Evolutionary conservation across 352 stramenopile species (phyloP).

Genomic region (Pythium sp.): DNA sequence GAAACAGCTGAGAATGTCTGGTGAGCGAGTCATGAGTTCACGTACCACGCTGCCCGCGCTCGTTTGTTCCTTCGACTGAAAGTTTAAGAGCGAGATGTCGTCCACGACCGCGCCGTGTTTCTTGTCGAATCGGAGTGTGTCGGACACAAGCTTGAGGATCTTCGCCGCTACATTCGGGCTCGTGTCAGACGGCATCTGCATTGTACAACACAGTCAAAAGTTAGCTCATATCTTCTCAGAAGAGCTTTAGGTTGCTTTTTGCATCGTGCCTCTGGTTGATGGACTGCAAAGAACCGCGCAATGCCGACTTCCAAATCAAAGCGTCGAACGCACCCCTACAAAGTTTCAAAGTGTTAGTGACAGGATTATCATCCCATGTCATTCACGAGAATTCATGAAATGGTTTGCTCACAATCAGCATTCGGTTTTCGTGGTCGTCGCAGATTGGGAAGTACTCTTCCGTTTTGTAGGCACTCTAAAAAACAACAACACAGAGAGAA

Average conservation of each 20-base stretch:
- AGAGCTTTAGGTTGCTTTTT: neutral
- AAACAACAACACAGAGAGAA: neutral
- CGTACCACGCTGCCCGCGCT: constrained; percentile 46
- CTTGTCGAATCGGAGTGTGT: constrained; percentile 70
- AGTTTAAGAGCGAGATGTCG: constrained; percentile 71
- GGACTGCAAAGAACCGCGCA: constrained; percentile 64
- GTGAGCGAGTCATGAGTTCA: neutral
- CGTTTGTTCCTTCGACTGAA: constrained; percentile 48
- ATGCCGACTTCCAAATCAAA: constrained; percentile 79
- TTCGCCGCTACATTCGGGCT: constrained; percentile 59
- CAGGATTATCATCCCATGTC: neutral
- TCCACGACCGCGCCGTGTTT: constrained; percentile 59
- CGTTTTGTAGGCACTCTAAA: constrained; percentile 64
- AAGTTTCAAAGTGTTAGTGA: neutral
- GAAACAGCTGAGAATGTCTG: neutral
- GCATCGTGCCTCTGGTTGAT: constrained; percentile 48
- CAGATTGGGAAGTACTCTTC: constrained; percentile 83
- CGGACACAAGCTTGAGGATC: constrained; percentile 69
- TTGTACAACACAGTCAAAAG: neutral
- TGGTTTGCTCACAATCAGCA: constrained; percentile 43
- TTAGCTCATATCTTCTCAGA: neutral
- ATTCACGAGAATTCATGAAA: neutral
- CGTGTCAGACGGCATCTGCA: constrained; percentile 57
- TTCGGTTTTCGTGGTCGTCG: constrained; percentile 45
- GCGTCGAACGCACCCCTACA: constrained; percentile 60